Evolutionary conservation across 257 asterid genomes (phyloP), one percentile per base, ranked within the genome.

Genomic region (Parsonsia alboflavescens): DNA sequence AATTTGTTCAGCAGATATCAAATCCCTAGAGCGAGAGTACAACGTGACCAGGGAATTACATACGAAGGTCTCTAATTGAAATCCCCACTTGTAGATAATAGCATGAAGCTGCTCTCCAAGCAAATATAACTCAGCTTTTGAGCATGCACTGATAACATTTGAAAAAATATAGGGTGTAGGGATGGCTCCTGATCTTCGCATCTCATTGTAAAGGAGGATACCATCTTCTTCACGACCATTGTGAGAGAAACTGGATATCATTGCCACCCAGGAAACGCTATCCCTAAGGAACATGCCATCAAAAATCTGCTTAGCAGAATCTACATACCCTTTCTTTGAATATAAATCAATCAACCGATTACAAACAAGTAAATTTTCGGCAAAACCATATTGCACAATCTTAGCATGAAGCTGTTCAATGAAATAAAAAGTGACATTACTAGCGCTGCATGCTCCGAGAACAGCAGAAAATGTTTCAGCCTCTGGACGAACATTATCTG

Each of bases 81-180:
- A 87, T 39, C 94, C 97, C 93, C 94, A 88, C 81, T 88, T 93
- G 56, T 81, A 84, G 78, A 87, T 86, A 58, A 85, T 65, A 70
- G 89, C 90, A 81, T 93, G 97, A 74, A 93, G 80, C 78, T 93
- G 97, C 80, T 80, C 85, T 58, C 98, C 97, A 65, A 88, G 86
- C 68, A 76, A 77, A 74, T 69, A 87, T 64, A 78, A 76, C 81
- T 82, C 83, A 57, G 80, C 86, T 85, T 88, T 91, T 49, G 97
- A 77, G 83, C 95, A 84, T 66, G 90, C 86, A 84, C 98, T 93
- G 77, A 91, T 77, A 72, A 89, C 80, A 78, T 95, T 85, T 10
- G 98, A 91, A 77, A 91, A 93, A 73, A 87, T 81, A 77, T 88
- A 91, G 1, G 98, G 98, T n/a, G 98, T 93, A 22, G 97, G 97